Evolutionary conservation across 345 rosid genomes (phyloP).

Genomic region (Psidium guajava): DNA sequence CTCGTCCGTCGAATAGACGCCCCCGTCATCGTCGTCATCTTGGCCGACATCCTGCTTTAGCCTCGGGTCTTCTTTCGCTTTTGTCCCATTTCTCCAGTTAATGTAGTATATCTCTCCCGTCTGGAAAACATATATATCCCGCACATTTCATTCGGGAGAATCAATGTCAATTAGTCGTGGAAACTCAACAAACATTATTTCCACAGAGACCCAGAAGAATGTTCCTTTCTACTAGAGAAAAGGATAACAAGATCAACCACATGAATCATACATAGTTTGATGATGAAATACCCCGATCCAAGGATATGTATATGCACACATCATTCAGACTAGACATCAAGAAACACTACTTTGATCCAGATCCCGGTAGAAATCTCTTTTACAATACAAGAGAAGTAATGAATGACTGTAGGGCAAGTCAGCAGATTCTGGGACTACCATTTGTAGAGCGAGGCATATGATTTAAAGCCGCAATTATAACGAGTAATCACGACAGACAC

Average conservation of each 20-base stretch:
- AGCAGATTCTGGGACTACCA: background rate
- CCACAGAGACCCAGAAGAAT: background rate
- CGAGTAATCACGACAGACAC: background rate
- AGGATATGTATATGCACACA: background rate
- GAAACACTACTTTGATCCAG: background rate
- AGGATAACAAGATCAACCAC: background rate
- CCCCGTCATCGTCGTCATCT: conserved; percentile 20
- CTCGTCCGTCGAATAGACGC: conserved; percentile 28
- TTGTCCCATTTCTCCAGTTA: conserved; percentile 70
- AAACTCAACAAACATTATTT: background rate
- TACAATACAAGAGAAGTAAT: background rate
- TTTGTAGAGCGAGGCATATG: background rate
- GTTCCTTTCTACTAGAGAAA: background rate
- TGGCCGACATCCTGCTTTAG: background rate
- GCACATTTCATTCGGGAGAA: background rate
- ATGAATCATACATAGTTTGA: background rate
- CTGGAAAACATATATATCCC: conserved; percentile 16
- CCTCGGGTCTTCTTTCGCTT: conserved; percentile 59
- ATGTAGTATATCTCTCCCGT: conserved; percentile 83
- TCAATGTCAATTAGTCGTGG: background rate
- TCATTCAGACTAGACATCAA: background rate
- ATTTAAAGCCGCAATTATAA: background rate
- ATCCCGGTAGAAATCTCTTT: background rate
- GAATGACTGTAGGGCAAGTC: background rate
- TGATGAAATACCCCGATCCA: background rate